Evolutionary conservation across 768 basidiomycete species (phyloP).

Genomic region (Leucogyrophana mollusca): DNA sequence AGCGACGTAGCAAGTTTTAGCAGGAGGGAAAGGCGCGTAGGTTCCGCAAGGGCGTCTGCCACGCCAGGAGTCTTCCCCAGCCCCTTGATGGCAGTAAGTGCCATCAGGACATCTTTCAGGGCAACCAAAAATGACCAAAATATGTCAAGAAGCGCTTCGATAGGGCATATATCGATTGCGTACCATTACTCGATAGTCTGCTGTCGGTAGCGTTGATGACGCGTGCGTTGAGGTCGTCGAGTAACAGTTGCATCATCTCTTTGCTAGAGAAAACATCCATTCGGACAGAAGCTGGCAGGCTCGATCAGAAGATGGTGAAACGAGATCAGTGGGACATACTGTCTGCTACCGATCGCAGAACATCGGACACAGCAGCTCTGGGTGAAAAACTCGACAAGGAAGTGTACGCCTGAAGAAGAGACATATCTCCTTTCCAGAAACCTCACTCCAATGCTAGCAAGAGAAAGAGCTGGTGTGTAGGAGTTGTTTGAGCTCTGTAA

Average conservation of each 20-base stretch:
- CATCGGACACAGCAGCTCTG: slow-evolving; percentile 42
- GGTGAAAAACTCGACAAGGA: slow-evolving; percentile 45
- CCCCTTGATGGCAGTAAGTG: slow-evolving; percentile 70
- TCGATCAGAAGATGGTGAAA: not conserved
- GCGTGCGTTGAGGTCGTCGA: slow-evolving; percentile 54
- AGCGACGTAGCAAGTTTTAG: slow-evolving; percentile 50
- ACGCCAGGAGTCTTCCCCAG: slow-evolving; percentile 71
- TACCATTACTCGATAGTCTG: slow-evolving; percentile 58
- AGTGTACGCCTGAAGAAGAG: slow-evolving; percentile 4
- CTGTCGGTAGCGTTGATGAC: slow-evolving; percentile 38
- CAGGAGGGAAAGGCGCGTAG: slow-evolving; percentile 56
- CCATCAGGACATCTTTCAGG: slow-evolving; percentile 59
- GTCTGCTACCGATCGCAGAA: slow-evolving; percentile 50
- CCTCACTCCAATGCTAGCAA: no score
- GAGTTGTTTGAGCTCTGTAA: no score
- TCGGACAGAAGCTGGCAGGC: not conserved
- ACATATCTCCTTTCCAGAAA: not conserved
- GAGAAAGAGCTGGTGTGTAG: no score
- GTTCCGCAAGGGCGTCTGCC: slow-evolving; percentile 56
- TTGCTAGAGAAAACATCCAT: slow-evolving; percentile 48
- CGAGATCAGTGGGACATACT: slow-evolving; percentile 32
- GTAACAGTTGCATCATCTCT: slow-evolving; percentile 54
- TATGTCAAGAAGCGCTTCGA: slow-evolving; percentile 3
- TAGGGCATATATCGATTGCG: slow-evolving; percentile 12
- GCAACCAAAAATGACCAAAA: slow-evolving; percentile 1